phyloP scores from a whole-genome alignment of 2,329 filamentous ascomycete genomes.

The Pseudogymnoascus sp. region DNA sequence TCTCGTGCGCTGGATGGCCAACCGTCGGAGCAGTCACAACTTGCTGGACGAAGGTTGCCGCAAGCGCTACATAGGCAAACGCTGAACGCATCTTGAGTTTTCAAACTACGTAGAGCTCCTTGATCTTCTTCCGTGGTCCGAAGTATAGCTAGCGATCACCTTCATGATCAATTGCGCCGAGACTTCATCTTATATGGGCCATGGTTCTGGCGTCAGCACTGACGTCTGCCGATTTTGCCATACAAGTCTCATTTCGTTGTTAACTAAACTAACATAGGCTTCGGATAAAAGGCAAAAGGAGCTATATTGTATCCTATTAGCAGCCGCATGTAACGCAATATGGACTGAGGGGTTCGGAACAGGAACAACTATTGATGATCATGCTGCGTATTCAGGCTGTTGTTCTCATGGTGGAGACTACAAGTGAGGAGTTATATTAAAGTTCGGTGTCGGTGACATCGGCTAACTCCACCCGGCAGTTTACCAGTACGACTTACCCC shows the following conservation, averaged over 20 bases:
- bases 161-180: background rate
- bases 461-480: background rate
- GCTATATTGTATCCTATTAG: constrained; percentile 2
- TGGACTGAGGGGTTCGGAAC: background rate
- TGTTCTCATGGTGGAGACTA: background rate
- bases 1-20: background rate
- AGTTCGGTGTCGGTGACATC: background rate
- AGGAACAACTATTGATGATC: constrained; percentile 1
- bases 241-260: background rate
- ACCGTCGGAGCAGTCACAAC: background rate
- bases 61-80: background rate
- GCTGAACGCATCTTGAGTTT: background rate
- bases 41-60: background rate
- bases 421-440: constrained; percentile 7
- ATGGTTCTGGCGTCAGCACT: background rate
- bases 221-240: background rate
- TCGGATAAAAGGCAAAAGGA: background rate
- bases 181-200: background rate
- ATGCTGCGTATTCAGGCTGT: background rate
- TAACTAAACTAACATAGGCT: background rate
- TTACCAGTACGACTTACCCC: background rate
- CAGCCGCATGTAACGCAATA: background rate
- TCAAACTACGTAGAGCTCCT: background rate
- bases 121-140: background rate
- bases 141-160: background rate